These are phyloP conservation scores for Saturnispora diversa DNA, from an alignment of 805 yeast species.

Conservation along the genomic window DNA sequence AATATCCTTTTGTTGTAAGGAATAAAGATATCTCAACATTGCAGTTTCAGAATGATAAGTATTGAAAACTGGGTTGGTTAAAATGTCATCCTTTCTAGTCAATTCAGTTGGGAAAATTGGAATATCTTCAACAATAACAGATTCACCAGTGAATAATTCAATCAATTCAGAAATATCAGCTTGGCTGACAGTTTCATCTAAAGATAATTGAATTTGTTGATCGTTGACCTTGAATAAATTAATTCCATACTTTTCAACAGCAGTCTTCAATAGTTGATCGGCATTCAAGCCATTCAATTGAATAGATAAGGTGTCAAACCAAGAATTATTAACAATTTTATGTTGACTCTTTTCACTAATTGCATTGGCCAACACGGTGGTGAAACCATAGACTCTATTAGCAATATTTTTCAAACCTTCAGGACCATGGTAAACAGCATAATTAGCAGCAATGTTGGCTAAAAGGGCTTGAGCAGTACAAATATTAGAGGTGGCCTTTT, in stretches of 20 bases:
- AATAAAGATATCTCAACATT: slow-evolving; percentile 82
- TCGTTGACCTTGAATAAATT: slow-evolving; percentile 67
- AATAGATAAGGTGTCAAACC: slow-evolving; percentile 80
- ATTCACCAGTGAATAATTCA: slow-evolving; percentile 47
- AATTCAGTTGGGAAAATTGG: slow-evolving; percentile 45
- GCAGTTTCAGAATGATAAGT: slow-evolving; percentile 90
- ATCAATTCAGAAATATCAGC: slow-evolving; percentile 52
- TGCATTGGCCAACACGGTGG: slow-evolving; percentile 59
- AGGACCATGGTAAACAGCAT: slow-evolving; percentile 95
- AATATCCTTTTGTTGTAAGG: slow-evolving; percentile 77
- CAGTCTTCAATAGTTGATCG: slow-evolving; percentile 46
- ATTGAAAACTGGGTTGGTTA: slow-evolving; percentile 74
- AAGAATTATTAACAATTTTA: slow-evolving; percentile 40
- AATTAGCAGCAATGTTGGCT: slow-evolving; percentile 93
- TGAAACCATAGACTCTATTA: slow-evolving; percentile 60
- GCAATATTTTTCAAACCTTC: slow-evolving; percentile 77
- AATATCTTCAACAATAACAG: slow-evolving; percentile 26
- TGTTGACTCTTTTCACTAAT: slow-evolving; percentile 39
- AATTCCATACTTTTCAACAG: slow-evolving; percentile 56
- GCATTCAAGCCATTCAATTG: slow-evolving; percentile 43
- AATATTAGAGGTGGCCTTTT: slow-evolving; percentile 94
- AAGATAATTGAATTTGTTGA: slow-evolving; percentile 58
- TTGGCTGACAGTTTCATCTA: slow-evolving; percentile 81
- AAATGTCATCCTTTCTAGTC: slow-evolving; percentile 49
- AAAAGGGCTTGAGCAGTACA: slow-evolving; percentile 96